Conservation (phyloP, 805 yeast species). For the Wickerhamiella sergipiensis region DNA sequence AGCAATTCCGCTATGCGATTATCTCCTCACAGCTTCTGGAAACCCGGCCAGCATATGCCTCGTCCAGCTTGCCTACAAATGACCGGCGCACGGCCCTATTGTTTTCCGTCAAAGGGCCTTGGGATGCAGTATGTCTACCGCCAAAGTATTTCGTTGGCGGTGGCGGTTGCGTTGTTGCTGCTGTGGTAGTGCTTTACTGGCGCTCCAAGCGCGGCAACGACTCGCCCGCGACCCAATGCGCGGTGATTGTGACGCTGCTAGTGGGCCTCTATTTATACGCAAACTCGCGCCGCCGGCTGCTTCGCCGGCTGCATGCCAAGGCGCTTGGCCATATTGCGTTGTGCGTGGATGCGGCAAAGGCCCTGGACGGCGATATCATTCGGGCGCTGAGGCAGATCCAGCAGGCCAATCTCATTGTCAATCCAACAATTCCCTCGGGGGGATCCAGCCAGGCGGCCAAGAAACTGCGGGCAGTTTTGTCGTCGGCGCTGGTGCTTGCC, state of each 20-base stretch:
- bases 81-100: conserved; percentile 12
- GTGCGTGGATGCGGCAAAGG: conserved; percentile 16
- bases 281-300: conserved; percentile 21
- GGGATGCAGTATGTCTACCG: conserved; percentile 7
- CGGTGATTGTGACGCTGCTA: conserved; percentile 19
- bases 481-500: conserved; percentile 21
- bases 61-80: conserved; percentile 10
- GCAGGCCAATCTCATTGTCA: conserved; percentile 21
- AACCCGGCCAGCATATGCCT: conserved; percentile 24
- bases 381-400: conserved; percentile 19
- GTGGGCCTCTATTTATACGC: conserved; percentile 21
- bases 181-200: conserved; percentile 24
- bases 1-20: conserved; percentile 37
- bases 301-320: conserved; percentile 21
- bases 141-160: conserved; percentile 22
- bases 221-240: conserved; percentile 4
- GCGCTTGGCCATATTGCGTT: conserved; percentile 17
- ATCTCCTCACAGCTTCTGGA: conserved; percentile 37
- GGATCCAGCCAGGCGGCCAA: conserved; percentile 10
- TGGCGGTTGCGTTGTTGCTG: conserved; percentile 25
- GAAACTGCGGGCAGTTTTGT: conserved; percentile 23
- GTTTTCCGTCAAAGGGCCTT: conserved; percentile 10
- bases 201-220: neutral
- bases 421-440: conserved; percentile 1
- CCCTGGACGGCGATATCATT: conserved; percentile 20